Base-by-base conservation (phyloP, 2,329 filamentous ascomycete species). In the Blastomyces emzantsi region DNA sequence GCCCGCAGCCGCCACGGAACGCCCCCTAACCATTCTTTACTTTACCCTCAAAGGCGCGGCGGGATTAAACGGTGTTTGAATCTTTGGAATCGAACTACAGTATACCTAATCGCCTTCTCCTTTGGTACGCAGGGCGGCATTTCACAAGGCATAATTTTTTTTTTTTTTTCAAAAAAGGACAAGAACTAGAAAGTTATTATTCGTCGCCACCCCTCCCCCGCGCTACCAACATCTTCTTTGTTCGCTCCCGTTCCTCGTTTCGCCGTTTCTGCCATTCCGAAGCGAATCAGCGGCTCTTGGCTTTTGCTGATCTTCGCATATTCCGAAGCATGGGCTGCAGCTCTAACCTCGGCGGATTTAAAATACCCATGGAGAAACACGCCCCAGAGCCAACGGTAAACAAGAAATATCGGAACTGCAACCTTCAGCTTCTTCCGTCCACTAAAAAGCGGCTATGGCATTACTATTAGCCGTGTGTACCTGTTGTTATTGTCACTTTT, bases 51-150 rank as follows among this genome's bases (percentile, higher is more conserved):
- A 39, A 47, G 28, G 15, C 17, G n/a, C 39, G 36, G 36, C n/a
- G 28, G 19, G 22, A 59, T 28, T 19, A 45, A 59, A 59, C 57
- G 57, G 57, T 30, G 25, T 47, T 45, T 59, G 57, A 59, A 59
- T 17, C 41, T 59, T n/a, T 59, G n/a, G 39, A 45, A 59, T 28
- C 25, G 7, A 41, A 39, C n/a, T 19, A 56, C 9, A 9, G 13
- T 30, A 39, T 39, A 43, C 36, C 33, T 36, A 13, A 13, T 19
- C 7, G 39, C 55, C n/a, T 17, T 41, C 25, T 30, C 54, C 9
- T 49, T 49, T 25, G 47, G 47, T 13, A 49, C n/a, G 36, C 33
- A 58, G 55, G 36, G 36, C 55, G 56, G 56, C 30, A 19, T 36
- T 36, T 9, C n/a, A n/a, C n/a, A n/a, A n/a, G n/a, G n/a, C n/a